Conservation (phyloP, 495 filamentous ascomycete species). For the Penicillium daleae region DNA sequence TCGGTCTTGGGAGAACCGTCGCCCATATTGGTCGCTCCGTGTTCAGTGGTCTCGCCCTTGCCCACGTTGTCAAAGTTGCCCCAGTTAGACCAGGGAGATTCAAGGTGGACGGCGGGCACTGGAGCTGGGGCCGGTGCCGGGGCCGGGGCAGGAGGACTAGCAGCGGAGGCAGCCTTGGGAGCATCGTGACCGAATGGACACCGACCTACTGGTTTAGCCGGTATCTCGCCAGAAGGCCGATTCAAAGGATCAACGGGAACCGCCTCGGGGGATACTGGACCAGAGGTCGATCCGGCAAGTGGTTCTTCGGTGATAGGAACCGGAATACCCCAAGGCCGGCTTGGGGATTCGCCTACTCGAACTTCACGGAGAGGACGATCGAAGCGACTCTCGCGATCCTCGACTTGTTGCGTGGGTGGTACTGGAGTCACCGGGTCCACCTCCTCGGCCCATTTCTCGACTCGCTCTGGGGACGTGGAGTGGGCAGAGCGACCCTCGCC, state of each 20-base stretch:
- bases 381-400: slow-evolving; percentile 62
- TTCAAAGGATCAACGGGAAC: slow-evolving; percentile 20
- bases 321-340: slow-evolving; percentile 85
- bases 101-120: background rate
- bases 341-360: slow-evolving; percentile 85
- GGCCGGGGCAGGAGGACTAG: slow-evolving; percentile 4
- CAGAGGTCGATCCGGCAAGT: slow-evolving; percentile 30
- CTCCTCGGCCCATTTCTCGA: slow-evolving; percentile 80
- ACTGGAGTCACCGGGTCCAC: slow-evolving; percentile 52
- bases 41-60: slow-evolving; percentile 10
- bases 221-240: slow-evolving; percentile 15
- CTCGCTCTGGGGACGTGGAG: slow-evolving; percentile 59
- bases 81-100: slow-evolving; percentile 16
- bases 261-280: slow-evolving; percentile 22
- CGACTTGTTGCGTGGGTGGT: slow-evolving; percentile 36
- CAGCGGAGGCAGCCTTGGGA: slow-evolving; percentile 22
- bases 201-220: slow-evolving; percentile 37
- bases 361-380: slow-evolving; percentile 82
- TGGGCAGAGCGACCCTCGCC: background rate
- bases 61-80: slow-evolving; percentile 13
- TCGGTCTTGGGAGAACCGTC: slow-evolving; percentile 14
- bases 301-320: slow-evolving; percentile 62
- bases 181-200: slow-evolving; percentile 56
- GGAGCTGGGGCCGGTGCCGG: background rate
- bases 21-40: slow-evolving; percentile 17